Base-by-base conservation (phyloP, 352 stramenopile species). In the Halophytophthora polymorphica region DNA sequence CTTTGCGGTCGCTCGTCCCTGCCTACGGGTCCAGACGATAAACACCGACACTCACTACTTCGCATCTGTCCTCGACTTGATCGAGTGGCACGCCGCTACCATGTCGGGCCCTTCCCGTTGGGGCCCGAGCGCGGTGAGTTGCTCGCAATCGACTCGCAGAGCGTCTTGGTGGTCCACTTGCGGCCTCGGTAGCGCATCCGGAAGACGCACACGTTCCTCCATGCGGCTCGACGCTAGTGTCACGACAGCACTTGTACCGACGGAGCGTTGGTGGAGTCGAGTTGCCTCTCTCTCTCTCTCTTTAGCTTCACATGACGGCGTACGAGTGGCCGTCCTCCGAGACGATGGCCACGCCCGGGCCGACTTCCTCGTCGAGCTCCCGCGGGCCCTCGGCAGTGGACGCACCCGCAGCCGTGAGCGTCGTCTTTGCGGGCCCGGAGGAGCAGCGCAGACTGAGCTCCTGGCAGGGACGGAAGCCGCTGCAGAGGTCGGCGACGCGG, bases 241-340 rank as follows among this genome's bases (percentile, higher is more conserved):
- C 25, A n/a, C 13, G 6, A 38, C 33, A 6, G 33, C 29, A 38
- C 2, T 50, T 53, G 49, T 29, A 45, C 54, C 37, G 45, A 42
- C 19, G 34, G n/a, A 41, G n/a, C 15, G 19, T 36, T 52, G 2
- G 19, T 34, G 6, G 6, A 34, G 29, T 12, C 6, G 29, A 34
- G 29, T 34, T 34, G 29, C 6, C 29, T 34, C 6, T 12, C 12
- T 34, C 29, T 12, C 29, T 12, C 29, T 12, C 29, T 34, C 31
- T 48, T 43, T 3, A 22, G 17, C 28, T 33, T 60, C 45, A 76
- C 44, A 76, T 45, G 6, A 76, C 59, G 25, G 66, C 63, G 40
- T 76, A 76, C 4, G 56, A 45, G 21, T 65, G 54, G 33, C 66
- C 66, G 38, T 63, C 63, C 58, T 70, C 63, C 17, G 55, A 62